Base-by-base conservation (phyloP, 192 early-diverging fungal species). In the Coemansia sp. region DNA sequence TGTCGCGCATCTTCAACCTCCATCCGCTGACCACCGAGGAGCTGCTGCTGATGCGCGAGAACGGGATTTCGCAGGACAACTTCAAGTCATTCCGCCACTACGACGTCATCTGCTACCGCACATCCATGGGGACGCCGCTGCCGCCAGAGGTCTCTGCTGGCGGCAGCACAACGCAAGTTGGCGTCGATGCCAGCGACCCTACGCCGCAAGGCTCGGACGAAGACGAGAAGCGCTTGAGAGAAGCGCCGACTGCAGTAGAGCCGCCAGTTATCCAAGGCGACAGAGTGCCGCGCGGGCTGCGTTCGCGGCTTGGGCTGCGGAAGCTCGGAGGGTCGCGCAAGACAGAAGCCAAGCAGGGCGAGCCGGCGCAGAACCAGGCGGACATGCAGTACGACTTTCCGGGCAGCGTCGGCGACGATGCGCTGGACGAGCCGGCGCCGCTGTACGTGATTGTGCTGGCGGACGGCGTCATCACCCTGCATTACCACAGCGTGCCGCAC, bases 21-120 rank as follows among this genome's bases (percentile, higher is more conserved):
- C 95, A 97, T 70, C 92, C 94, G 30, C 73, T 97, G 41, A 95
- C 95, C 3, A 83, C 83, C 40, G 94, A 98, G 68, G 94, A 96
- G 68, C 94, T 98, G 69, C 67, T 84, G 57, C 27, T 62, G 62
- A 64, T 74, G 57, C 87, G 87, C 19, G 83, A 92, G 55, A 91
- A 94, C 52, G 84, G 87, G 3, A 22, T 57, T n/a, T 55, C 58
- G 42, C 85, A 93, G 30, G 96, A 98, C 66, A 96, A 92, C 65
- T 88, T 87, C 67, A 94, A 98, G 74, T 81, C 89, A 30, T 98
- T 94, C 73, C 82, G 80, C 53, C 87, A 90, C 71, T 98, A 98
- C 79, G 91, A 91, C 61, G 92, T 94, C 83, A 83, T 94, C 11
- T 86, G 86, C 64, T 92, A 93, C 61, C 84, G 90, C 28, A 85